Evolutionary conservation across 805 yeast genomes (phyloP), one percentile per base, ranked within the genome.

Genomic region (Candida loeiensis): DNA sequence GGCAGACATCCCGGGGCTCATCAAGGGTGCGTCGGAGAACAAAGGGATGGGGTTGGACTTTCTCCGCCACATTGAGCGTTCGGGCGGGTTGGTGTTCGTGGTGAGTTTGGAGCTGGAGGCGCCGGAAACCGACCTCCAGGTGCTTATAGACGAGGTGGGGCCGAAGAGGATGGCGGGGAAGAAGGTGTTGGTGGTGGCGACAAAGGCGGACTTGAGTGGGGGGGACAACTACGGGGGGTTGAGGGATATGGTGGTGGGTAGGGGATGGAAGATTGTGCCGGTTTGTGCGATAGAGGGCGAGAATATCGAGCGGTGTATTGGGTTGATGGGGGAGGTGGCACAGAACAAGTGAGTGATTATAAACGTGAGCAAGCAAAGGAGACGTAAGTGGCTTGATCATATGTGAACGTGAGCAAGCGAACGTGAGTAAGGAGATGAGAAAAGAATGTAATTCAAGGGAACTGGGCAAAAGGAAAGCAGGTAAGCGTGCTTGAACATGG

Each of bases 1-100:
- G 1, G 98, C 98, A 1, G 99, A 93, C 65, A 93, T 93, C 43
- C 99, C 99, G 0, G 99, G 99, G 5, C 84, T 93, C 33, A 85
- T 93, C 44, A 74, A 80, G 58, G 97, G 95, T 5, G 98, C 99
- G 0, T 74, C 80, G 6, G 66, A 79, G 35, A 85, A 90, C 55
- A 82, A 76, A 56, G 99, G 99, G 1, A 82, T 93, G 85, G 99
- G 99, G 0, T 69, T 88, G 36, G 96, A 89, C 46, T 93, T 93
- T 59, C 64, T 93, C 47, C 74, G 96, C 40, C 99, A 93, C 58
- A 79, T 93, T 34, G 98, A 93, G 61, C 74, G 99, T 47, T 85
- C 96, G 4, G 83, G 84, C 12, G 96, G 96, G 0, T 63, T 93
- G 40, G 95, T 85, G 3, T 88, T 91, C 64, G 96, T 93, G 4